Evolutionary conservation across 2,329 filamentous ascomycete genomes (phyloP), one percentile per base, ranked within the genome.

Genomic region (Exserohilum turcica): DNA sequence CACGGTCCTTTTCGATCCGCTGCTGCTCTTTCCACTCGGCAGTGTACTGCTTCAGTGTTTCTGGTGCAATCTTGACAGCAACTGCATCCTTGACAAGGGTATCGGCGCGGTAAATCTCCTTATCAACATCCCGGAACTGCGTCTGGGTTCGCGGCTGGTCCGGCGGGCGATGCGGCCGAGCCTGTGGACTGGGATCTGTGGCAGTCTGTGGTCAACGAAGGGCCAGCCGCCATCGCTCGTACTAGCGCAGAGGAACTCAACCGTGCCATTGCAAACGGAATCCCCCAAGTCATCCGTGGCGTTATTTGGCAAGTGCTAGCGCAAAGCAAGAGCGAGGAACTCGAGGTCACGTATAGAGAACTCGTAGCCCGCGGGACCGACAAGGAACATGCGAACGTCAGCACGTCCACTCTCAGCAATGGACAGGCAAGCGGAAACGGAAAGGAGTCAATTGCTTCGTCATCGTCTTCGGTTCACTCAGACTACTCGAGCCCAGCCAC

Each of bases 161-260:
- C 89, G 7, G 87, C 90, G 3, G 85, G 86, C 12, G 90, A 92
- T 66, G 78, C 80, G 28, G 76, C 78, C 21, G 80, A 81, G 13
- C 87, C 90, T 19, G 94, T 99, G n/a, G 92, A 99, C 71, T 99
- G 94, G 94, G 94, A 99, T 74, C 78, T 99, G 33, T 99, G 94
- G 94, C 93, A 99, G 72, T 86, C 89, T 19, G 89, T 99, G 3
- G 94, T 99, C 29, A 95, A 97, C 63, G 91, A 97, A 77, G 94
- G 94, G 0, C 92, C 92, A 13, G 86, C 91, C 24, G 93, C 91
- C 8, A 89, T 97, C 43, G 89, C 91, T 9, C 86, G 91, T 54
- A 92, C 91, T 3, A 96, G 92, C 68, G 83, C 93, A 0, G 91
- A 95, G 66, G 92, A 97, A 72, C 79, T 99, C 52, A 96, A 93